Conservation (phyloP, 148 eudicot species). For the Silene latifolia region DNA sequence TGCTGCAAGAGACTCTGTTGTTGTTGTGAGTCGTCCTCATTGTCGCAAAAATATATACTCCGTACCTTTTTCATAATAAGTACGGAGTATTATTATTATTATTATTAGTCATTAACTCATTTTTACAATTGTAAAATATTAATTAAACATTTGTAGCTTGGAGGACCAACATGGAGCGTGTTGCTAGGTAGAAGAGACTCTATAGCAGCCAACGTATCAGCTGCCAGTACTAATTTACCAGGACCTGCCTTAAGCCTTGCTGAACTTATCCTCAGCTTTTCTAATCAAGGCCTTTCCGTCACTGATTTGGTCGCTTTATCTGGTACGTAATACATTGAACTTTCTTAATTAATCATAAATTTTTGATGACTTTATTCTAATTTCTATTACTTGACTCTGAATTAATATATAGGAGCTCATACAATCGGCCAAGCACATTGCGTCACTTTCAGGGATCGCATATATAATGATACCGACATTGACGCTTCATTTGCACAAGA, state of each 20-base stretch:
- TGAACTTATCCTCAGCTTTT: constrained; percentile 33
- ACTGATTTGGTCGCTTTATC: constrained; percentile 46
- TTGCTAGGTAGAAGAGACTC: constrained; percentile 45
- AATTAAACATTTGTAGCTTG: constrained; percentile 23
- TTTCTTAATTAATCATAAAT: too few relatives aligned
- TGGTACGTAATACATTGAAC: too few relatives aligned
- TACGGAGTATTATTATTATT: too few relatives aligned
- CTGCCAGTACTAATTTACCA: constrained; percentile 36
- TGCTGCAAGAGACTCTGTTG: constrained; percentile 42
- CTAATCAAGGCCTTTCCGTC: constrained; percentile 31
- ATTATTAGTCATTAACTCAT: background rate
- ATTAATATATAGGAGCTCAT: constrained; percentile 41
- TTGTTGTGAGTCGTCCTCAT: constrained; percentile 5
- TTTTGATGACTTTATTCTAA: too few relatives aligned
- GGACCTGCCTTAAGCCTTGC: constrained; percentile 33
- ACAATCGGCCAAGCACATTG: constrained; percentile 73
- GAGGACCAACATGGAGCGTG: constrained; percentile 45
- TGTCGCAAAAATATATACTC: too few relatives aligned
- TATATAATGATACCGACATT: constrained; percentile 58
- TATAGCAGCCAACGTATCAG: constrained; percentile 23
- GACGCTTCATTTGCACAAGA: constrained; percentile 36
- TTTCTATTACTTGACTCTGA: too few relatives aligned
- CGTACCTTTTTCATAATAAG: background rate
- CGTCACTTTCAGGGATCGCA: constrained; percentile 37
- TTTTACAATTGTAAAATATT: background rate